Evolutionary conservation across 345 rosid species (phyloP), one percentile per base, ranked within the genome.

Genomic region (Dipteronia sinensis): DNA sequence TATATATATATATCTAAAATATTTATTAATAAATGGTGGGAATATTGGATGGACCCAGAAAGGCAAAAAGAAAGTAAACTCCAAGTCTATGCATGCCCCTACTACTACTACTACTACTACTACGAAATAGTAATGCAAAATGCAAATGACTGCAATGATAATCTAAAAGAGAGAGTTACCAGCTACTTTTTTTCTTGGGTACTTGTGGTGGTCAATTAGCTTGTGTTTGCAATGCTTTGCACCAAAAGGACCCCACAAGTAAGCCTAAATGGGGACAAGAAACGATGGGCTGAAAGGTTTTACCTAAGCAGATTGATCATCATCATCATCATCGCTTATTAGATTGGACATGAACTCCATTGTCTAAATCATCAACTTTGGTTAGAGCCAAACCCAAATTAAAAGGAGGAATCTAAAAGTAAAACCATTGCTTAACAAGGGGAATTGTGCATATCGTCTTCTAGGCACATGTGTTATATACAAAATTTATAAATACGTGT

Each of bases 251-350:
- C 31, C 88, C 89, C 89, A 77, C 73, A 70, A 76, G 83, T 64
- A 53, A 68, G 29, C 84, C 77, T 70, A 63, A 75, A 34, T 67
- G 76, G 83, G 20, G 88, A 86, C 94, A 87, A 67, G 87, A 87
- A 83, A 78, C 79, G 85, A 87, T 87, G 92, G 90, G 89, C 83
- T 88, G 74, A 89, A 87, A 84, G 86, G 79, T 79, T 77, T 82
- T 77, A 80, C 81, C 86, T 84, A 85, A 79, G 78, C 85, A 82
- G 76, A 76, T 70, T 72, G 67, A 75, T 77, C 69, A 55, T 63
- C 25, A 58, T 17, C 71, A 55, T 63, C 25, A 58, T 23, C 20
- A 9, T 46, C 13, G 10, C 10, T 46, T 19, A 20, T 67, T 23
- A 72, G 83, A 85, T 84, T 82, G 71, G 87, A 82, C 85, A 80